Base-by-base conservation (phyloP, 2,329 filamentous ascomycete genomes). In the Colletotrichum abscissum region DNA sequence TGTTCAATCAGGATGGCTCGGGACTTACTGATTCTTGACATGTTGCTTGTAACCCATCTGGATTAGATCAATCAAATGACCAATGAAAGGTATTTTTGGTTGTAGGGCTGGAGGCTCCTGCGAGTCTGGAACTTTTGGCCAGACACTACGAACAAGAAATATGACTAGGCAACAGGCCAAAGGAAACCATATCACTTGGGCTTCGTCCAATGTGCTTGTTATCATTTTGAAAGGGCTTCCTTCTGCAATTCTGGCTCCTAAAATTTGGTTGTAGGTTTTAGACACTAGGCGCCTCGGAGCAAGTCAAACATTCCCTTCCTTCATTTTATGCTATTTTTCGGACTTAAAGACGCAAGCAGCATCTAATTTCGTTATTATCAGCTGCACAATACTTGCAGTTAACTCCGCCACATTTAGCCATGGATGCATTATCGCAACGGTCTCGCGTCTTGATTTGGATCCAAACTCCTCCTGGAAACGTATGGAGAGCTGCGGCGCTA, bases 1-100 rank as follows among this genome's bases (percentile, higher is more conserved):
- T 2, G 3, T 55, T 55, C 42, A 19, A 6, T 7, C 16, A 19
- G 16, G 2, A 46, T 7, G 7, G 3, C 7, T 46, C 42, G n/a
- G 11, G 54, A 56, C 54, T 56, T 26, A 56, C 54, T 56, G 26
- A 16, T 56, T 56, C 16, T 56, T 24, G 22, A 26, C 54, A 28
- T 56, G n/a, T 12, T 56, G 26, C 3, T 56, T 56, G 54, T 56
- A 56, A 1, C 26, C 26, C 62, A 79, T 76, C 59, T 78, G 74
- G 49, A 86, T 75, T 76, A 87, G 79, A 12, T 83, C 83, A 38
- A 88, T 77, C 24, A 87, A 78, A 75, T 88, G 86, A 2, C 86
- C 86, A 54, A 88, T 74, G 35, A 84, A 78, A 0, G 86, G 86
- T 54, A 88, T 79, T 16, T 62, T 78, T 2, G 83, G 79, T 24